Evolutionary conservation across 2,329 filamentous ascomycete species (phyloP).

Genomic region (Botrytis deweyae): DNA sequence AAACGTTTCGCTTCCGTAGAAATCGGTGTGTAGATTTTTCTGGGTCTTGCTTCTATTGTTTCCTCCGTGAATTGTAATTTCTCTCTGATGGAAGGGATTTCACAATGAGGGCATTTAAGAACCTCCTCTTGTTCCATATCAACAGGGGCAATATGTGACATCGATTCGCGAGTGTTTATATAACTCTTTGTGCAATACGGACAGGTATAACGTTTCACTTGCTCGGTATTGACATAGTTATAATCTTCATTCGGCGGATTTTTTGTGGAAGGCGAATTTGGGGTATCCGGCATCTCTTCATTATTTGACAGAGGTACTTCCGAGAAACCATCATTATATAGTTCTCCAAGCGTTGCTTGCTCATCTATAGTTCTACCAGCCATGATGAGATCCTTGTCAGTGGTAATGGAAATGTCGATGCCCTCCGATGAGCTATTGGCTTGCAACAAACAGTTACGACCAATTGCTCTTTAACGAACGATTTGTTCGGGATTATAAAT

Average conservation of each 20-base stretch:
- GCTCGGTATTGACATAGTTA: neutral
- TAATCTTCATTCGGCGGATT: neutral
- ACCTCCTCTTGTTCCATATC: neutral
- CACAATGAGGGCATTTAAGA: neutral
- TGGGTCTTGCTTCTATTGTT: neutral
- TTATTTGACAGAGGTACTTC: neutral
- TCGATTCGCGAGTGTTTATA: neutral
- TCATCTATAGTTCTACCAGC: neutral
- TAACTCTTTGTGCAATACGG: neutral
- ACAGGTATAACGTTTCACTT: neutral
- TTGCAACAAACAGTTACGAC: neutral
- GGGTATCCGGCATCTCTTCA: neutral
- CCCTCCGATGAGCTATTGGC: neutral
- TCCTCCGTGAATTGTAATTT: neutral
- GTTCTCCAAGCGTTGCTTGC: neutral
- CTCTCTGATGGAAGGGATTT: neutral
- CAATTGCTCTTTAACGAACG: neutral
- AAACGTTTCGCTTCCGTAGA: neutral
- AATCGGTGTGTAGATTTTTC: neutral
- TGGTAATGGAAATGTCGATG: neutral
- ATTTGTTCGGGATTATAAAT: neutral
- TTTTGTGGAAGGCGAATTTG: neutral
- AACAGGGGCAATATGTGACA: neutral
- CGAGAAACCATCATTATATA: neutral
- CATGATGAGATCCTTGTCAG: neutral